Evolutionary conservation across 192 early-diverging fungal genomes (phyloP), one percentile per base, ranked within the genome.

Genomic region (Coemansia erecta): DNA sequence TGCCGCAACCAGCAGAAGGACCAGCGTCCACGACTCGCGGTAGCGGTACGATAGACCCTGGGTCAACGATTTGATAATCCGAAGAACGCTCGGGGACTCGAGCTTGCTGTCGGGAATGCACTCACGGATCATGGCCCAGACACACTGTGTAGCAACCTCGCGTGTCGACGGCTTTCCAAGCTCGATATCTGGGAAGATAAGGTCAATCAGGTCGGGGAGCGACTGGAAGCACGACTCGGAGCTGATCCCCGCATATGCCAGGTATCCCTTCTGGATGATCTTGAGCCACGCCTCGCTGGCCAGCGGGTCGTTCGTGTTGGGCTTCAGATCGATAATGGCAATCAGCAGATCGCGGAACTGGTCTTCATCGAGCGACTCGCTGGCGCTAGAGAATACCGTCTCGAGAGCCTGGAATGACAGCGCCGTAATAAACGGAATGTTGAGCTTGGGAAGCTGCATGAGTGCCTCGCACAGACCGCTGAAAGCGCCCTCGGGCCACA

Each of bases 201-300:
- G 56, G 40, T 82, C 81, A 45, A 90, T 85, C 21, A 90, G 72
- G 41, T 70, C 71, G 3, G 79, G 68, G 35, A 87, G 49, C 39
- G 79, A 81, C 53, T 68, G 55, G 43, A 81, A 82, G 58, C 85
- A 84, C 18, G 54, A 54, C 9, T 65, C 68, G 12, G 84, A 44
- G 50, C 83, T 79, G 39, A 81, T 80, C 58, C 74, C 81, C 19
- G 92, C 84, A 58, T 86, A 87, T n/a, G 85, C 73, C 13, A 76
- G 60, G 66, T 91, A 94, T 0, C 87, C 86, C 58, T 85, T 85
- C 28, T 83, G 79, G 12, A 95, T 82, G 44, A 95, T 86, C 49
- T 86, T 83, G 46, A 95, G 80, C 94, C 94, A 95, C 14, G 89
- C 66, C 44, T 93, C 91, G 63, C 87, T 84, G 50, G 92, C 72